phyloP scores from a whole-genome alignment of 441 rosid species.

The Croton setiger region DNA sequence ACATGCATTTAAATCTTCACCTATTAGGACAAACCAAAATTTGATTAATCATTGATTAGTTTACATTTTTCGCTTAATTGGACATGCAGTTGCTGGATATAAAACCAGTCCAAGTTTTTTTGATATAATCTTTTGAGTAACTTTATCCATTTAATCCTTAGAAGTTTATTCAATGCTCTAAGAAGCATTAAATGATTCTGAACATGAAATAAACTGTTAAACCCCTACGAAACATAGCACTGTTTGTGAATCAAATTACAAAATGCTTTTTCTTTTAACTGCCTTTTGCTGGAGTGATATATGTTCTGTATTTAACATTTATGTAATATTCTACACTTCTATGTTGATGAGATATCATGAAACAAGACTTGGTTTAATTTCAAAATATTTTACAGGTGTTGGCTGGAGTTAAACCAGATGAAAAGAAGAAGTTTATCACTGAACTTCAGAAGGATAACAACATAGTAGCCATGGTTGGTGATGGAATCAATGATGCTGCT shows the following conservation, averaged over 20 bases:
- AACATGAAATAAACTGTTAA: background rate
- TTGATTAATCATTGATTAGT: no score
- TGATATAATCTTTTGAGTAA: no score
- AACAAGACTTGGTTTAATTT: background rate
- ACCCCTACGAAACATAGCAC: no score
- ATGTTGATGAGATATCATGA: background rate
- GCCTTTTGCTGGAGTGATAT: background rate
- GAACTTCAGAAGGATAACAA: conserved; percentile 70
- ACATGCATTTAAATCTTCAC: background rate
- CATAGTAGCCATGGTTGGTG: conserved; percentile 94
- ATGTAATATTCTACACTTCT: no score
- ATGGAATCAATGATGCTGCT: conserved; percentile 98
- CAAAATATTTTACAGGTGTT: conserved; percentile 45
- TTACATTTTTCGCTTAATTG: background rate
- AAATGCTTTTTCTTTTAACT: background rate
- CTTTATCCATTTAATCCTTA: no score
- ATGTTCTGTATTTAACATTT: background rate
- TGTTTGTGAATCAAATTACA: background rate
- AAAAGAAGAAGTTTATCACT: conserved; percentile 66
- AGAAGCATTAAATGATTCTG: background rate
- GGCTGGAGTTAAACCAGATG: conserved; percentile 82
- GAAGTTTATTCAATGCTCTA: background rate
- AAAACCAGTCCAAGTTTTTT: background rate
- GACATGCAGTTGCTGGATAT: no score
- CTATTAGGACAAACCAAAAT: background rate